Percentiles rank a stretch among this genome's conserved stretches.
Conservation (phyloP, 2,329 filamentous ascomycete genomes). For the Alternaria arbusti region DNA sequence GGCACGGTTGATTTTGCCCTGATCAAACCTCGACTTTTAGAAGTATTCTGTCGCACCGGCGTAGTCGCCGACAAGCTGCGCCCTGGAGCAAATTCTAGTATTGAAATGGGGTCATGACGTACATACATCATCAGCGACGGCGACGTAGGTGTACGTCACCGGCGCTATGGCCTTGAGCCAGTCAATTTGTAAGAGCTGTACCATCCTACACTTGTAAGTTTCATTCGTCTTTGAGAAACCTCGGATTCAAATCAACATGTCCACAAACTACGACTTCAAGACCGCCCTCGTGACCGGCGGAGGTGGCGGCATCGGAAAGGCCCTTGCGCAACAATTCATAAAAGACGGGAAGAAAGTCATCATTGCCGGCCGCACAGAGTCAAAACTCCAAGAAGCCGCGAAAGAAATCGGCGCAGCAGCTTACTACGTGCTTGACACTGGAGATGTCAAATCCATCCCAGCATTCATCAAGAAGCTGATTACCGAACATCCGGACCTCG, state of each 20-base stretch:
- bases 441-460: conserved; percentile 53
- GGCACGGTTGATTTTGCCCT: not conserved
- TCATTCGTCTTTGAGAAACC: not conserved
- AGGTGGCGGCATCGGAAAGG: conserved; percentile 60
- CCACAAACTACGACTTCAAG: conserved; percentile 44
- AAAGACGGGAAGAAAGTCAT: conserved; percentile 57
- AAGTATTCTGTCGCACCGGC: not conserved
- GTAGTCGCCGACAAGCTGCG: not conserved
- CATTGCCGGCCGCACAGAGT: conserved; percentile 62
- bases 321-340: conserved; percentile 56
- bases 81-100: not conserved
- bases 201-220: not conserved
- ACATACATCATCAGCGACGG: not conserved
- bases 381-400: conserved; percentile 56
- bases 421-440: conserved; percentile 62
- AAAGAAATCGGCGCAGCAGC: conserved; percentile 54
- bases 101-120: not conserved
- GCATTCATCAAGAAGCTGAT: conserved; percentile 55
- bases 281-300: conserved; percentile 56
- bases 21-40: not conserved
- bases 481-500: conserved; percentile 60
- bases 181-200: not conserved
- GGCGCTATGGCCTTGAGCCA: not conserved
- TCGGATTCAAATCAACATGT: conserved; percentile 12
- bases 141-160: not conserved